A percentile compares a stretch with the other conserved stretches of the same genome.
phyloP scores from a whole-genome alignment of 768 basidiomycete species.

The Agrocybe pediades region DNA sequence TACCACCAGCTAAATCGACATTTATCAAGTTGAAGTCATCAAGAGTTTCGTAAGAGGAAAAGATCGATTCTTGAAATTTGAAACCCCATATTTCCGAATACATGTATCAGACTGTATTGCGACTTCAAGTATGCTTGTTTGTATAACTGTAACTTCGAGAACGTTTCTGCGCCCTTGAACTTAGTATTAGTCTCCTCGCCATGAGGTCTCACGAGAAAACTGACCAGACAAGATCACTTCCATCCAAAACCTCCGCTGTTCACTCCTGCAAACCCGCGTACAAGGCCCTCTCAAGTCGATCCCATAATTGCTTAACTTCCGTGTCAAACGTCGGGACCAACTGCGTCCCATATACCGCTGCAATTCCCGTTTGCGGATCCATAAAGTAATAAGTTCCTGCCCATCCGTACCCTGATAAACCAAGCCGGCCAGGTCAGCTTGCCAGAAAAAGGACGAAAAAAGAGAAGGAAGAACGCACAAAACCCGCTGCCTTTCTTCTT shows the following conservation, averaged over 20 bases:
- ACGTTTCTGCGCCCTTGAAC: too few relatives aligned
- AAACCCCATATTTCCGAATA: too few relatives aligned
- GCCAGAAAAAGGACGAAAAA: neutral
- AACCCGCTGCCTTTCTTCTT: constrained; percentile 32
- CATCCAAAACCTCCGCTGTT: neutral
- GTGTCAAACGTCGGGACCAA: constrained; percentile 27
- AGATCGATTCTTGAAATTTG: too few relatives aligned
- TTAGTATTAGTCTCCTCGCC: too few relatives aligned
- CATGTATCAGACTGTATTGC: too few relatives aligned
- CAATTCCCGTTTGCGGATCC: constrained; percentile 36
- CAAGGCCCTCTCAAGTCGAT: constrained; percentile 23
- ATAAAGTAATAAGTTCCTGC: constrained; percentile 35
- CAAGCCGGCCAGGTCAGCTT: neutral
- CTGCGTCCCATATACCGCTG: constrained; percentile 35
- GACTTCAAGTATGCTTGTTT: too few relatives aligned
- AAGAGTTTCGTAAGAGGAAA: too few relatives aligned
- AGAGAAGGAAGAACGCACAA: constrained; percentile 28
- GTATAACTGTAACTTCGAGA: too few relatives aligned
- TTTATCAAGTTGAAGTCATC: too few relatives aligned
- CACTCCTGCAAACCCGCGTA: constrained; percentile 14
- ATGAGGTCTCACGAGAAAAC: too few relatives aligned
- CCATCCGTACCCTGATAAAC: constrained; percentile 34
- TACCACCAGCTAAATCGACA: too few relatives aligned
- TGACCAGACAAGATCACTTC: too few relatives aligned
- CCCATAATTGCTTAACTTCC: constrained; percentile 21